Evolutionary conservation across 257 asterid species (phyloP).

Genomic region (Oldenlandia corymbosa): DNA sequence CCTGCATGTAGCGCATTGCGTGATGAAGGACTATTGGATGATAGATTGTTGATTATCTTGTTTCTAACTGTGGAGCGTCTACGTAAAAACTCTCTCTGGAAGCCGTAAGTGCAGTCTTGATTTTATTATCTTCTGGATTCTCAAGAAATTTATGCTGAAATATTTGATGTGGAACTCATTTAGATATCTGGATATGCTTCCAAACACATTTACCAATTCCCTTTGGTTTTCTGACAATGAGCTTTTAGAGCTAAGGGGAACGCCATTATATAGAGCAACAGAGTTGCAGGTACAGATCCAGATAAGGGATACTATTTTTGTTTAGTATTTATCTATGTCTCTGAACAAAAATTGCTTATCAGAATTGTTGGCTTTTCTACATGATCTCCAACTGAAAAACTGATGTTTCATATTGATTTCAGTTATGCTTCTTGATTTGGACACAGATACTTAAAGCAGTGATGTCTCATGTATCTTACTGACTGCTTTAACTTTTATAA

Average conservation of each 20-base stretch:
- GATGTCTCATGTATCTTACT: conserved; percentile 10
- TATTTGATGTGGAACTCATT: conserved; percentile 7
- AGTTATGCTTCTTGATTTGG: neutral
- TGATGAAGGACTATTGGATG: conserved; percentile 78
- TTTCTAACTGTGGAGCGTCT: conserved; percentile 77
- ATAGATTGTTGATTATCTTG: conserved; percentile 70
- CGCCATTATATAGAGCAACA: conserved; percentile 73
- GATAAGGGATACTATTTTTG: neutral
- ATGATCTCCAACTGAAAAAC: neutral
- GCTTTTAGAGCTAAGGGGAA: conserved; percentile 77
- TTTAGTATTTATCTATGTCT: too few relatives aligned
- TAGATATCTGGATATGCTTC: conserved; percentile 93
- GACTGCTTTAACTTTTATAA: conserved; percentile 19
- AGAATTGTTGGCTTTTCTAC: neutral
- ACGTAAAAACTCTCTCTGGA: conserved; percentile 75
- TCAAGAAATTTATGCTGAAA: neutral
- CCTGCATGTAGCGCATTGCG: conserved; percentile 78
- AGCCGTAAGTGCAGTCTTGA: conserved; percentile 52
- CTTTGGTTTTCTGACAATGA: conserved; percentile 94
- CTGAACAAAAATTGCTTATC: neutral
- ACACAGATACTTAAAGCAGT: neutral
- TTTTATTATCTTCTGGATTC: neutral
- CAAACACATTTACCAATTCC: conserved; percentile 70
- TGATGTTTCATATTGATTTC: conserved; percentile 2
- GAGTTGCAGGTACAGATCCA: conserved; percentile 57